These are phyloP conservation scores for Debaryomyces subglobosus DNA, from an alignment of 1,139 yeast species.

Conservation along the genomic window DNA sequence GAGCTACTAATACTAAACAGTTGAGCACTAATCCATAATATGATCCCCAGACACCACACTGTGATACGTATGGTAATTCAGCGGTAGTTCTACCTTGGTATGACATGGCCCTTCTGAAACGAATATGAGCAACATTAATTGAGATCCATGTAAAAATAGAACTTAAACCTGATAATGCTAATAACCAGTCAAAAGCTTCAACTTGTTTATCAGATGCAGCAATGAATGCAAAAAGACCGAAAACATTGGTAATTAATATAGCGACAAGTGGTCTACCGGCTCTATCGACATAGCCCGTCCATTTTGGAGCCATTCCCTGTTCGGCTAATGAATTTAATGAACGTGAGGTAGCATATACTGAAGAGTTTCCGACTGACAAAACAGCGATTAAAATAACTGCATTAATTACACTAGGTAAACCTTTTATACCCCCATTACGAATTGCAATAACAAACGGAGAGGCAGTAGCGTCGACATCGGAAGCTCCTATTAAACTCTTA, in stretches of 20 bases:
- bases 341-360: constrained; percentile 38
- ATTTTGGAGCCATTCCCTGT: constrained; percentile 36
- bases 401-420: constrained; percentile 56
- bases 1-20: constrained; percentile 55
- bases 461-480: constrained; percentile 53
- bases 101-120: constrained; percentile 39
- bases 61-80: constrained; percentile 58
- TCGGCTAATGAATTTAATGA: constrained; percentile 36
- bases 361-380: constrained; percentile 50
- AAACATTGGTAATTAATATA: constrained; percentile 29
- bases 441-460: constrained; percentile 68
- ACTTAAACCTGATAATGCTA: constrained; percentile 42
- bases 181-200: constrained; percentile 39
- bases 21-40: constrained; percentile 50
- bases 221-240: constrained; percentile 32
- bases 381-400: constrained; percentile 53
- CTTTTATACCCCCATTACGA: constrained; percentile 52
- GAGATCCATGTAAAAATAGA: constrained; percentile 45
- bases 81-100: constrained; percentile 45
- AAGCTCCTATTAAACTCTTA: constrained; percentile 35
- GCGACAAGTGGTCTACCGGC: constrained; percentile 38
- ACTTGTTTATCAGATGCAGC: constrained; percentile 38
- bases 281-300: constrained; percentile 36
- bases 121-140: constrained; percentile 38
- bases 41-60: constrained; percentile 58